Base-by-base conservation (phyloP, 306 rosid species). In the Dicorynia guianensis region DNA sequence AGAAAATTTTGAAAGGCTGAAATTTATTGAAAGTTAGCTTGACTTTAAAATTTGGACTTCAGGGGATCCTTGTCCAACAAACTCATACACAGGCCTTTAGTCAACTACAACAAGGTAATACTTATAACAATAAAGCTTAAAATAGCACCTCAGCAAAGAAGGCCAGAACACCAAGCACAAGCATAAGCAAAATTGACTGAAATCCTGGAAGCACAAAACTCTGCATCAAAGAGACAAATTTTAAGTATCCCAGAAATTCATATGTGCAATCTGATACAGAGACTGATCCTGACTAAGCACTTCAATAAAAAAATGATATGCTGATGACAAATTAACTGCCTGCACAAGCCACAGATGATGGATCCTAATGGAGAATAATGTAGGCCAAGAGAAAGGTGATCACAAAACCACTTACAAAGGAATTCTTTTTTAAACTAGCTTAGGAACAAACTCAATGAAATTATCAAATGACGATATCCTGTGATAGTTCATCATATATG, bases 91-190 rank as follows among this genome's bases (percentile, higher is more conserved):
- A 56, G 56, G 57, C 62, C 46, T 19, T 56, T 52, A 19, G 43
- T 68, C 60, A 69, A 38, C 34, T 54, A 36, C 25, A 67, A 30
- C 30, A 75, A 7, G 43, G 38, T 20, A 54, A 18, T 54, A 50
- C 55, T 14, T 8, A 43, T 59, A 67, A 77, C 9, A 14, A 67
- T 11, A 70, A 47, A 65, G 76, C 70, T 72, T 69, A 71, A 69
- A 64, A 44, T 73, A 53, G 44, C 69, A 92, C 97, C 96, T 92
- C 97, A 2, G 96, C 97, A 50, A 87, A 85, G 84, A 90, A 88
- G 75, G 93, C 91, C 50, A 92, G 74, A 68, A 85, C 48, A 54
- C 96, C 85, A 14, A 85, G 88, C 54, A 85, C 75, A 67, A 90
- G 77, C 93, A 88, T 84, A 62, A 86, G 74, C 44, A 81, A 42